Evolutionary conservation across 768 basidiomycete genomes (phyloP), one percentile per base, ranked within the genome.

Genomic region (Lentinula lateritia): DNA sequence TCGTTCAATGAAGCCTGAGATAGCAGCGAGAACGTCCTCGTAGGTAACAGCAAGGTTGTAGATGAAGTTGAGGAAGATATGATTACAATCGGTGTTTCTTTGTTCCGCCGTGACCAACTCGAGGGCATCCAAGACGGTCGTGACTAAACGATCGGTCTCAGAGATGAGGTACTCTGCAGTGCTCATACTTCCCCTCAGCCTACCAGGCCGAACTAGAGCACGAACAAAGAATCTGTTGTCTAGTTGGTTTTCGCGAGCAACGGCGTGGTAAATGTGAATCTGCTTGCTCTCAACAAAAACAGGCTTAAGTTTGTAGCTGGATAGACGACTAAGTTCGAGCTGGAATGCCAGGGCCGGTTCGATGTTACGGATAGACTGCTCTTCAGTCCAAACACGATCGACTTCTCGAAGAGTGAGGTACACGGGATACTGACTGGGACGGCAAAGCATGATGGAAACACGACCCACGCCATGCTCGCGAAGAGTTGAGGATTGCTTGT

Each of bases 61-160:
- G 68, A 98, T 88, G 73, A 98, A 99, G 80, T 98, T 98, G 87
- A 98, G 88, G 79, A 94, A 95, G 72, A 98, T 97, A 73, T 98
- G 95, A 74, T 98, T 98, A 78, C 93, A 95, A 71, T 98, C 96
- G 3, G 96, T 92, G 66, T 90, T 93, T 63, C 95, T 87, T 68
- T 95, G 82, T 68, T 93, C 84, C 7, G 92, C 92, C 66, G 85
- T 88, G 70, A 96, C 93, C 59, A 98, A 90, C 73, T 98, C 96
- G 35, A 98, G 83, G 2, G 95, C 91, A 73, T 99, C 97, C 64
- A 99, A 80, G 66, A 98, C 87, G 68, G 85, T 90, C 45, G 93
- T 96, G 64, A 98, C 92, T 12, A 98, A 86, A 50, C 97, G 91
- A 70, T 99, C 97, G 12, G 95, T 95, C 78, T 99, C 97, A 1